Conservation (phyloP, 352 stramenopile genomes). For the Phytophthora pinifolia region DNA sequence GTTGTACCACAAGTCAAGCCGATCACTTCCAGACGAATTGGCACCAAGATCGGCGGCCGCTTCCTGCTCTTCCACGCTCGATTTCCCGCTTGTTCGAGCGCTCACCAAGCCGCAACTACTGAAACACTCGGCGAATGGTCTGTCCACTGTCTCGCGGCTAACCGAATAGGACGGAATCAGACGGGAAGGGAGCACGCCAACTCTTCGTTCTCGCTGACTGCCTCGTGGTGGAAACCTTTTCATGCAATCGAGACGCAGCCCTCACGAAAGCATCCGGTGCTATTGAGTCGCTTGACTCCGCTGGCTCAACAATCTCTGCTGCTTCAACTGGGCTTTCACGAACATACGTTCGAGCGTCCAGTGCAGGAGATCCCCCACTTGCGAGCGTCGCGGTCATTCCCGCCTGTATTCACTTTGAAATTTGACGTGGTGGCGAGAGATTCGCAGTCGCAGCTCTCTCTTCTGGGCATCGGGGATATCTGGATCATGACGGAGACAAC, state of each 20-base stretch:
- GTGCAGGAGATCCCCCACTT: conserved; percentile 7
- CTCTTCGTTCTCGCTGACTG: background rate
- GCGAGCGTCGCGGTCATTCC: background rate
- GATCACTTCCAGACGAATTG: conserved; percentile 20
- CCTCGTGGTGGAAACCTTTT: conserved; percentile 24
- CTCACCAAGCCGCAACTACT: background rate
- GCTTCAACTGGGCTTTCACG: conserved; percentile 33
- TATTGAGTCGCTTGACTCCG: conserved; percentile 9
- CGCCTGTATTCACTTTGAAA: conserved; percentile 23
- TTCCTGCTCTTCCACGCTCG: conserved; percentile 36
- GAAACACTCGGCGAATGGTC: conserved; percentile 19
- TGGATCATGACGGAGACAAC: conserved; percentile 21
- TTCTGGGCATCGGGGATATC: conserved; percentile 20
- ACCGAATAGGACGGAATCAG: conserved; percentile 13
- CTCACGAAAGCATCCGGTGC: background rate
- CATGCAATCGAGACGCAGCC: conserved; percentile 7
- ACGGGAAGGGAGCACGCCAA: background rate
- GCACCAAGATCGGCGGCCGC: conserved; percentile 35
- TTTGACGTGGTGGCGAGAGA: conserved; percentile 12
- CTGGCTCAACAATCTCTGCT: conserved; percentile 23
- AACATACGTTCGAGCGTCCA: conserved; percentile 27
- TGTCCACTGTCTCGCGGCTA: conserved; percentile 19
- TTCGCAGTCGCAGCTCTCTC: conserved; percentile 5
- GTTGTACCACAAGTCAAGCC: background rate
- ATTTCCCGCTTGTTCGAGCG: conserved; percentile 3